Conservation (phyloP, 345 rosid genomes). For the Gossypium rotundifolium region DNA sequence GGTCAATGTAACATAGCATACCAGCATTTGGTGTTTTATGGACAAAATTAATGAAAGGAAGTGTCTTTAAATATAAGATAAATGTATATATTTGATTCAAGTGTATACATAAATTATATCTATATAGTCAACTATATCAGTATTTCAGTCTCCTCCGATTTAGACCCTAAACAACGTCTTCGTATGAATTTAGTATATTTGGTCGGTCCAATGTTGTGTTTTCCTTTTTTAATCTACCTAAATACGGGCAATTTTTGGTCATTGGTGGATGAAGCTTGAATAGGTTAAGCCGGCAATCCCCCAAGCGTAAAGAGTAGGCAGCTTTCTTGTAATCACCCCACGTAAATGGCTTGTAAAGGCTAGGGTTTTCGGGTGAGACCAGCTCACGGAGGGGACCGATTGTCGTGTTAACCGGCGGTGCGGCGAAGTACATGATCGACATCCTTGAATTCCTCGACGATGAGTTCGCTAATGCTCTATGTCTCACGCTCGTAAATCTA, state of each 20-base stretch:
- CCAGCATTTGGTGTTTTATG: not conserved
- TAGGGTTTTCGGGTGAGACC: conserved; percentile 48
- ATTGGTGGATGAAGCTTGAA: conserved; percentile 30
- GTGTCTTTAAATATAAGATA: not conserved
- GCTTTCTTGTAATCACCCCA: conserved; percentile 83
- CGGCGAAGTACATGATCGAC: conserved; percentile 84
- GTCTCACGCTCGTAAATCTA: conserved; percentile 75
- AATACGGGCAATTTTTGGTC: not conserved
- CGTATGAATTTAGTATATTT: too few relatives aligned
- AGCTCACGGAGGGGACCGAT: conserved; percentile 52
- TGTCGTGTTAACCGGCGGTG: conserved; percentile 56
- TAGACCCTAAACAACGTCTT: too few relatives aligned
- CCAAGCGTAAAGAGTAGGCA: conserved; percentile 37
- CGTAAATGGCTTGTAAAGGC: conserved; percentile 53
- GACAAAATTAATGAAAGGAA: not conserved
- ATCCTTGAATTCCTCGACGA: conserved; percentile 44
- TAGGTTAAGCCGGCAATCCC: conserved; percentile 45
- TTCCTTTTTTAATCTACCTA: not conserved
- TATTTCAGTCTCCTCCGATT: too few relatives aligned
- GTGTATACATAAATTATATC: too few relatives aligned
- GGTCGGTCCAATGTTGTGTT: not conserved
- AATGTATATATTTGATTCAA: not conserved
- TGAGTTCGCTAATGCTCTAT: conserved; percentile 54
- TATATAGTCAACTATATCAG: too few relatives aligned
- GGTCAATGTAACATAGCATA: not conserved